phyloP scores from a whole-genome alignment of 2,329 filamentous ascomycete species.

The Hawksworthiomyces lignivorus region DNA sequence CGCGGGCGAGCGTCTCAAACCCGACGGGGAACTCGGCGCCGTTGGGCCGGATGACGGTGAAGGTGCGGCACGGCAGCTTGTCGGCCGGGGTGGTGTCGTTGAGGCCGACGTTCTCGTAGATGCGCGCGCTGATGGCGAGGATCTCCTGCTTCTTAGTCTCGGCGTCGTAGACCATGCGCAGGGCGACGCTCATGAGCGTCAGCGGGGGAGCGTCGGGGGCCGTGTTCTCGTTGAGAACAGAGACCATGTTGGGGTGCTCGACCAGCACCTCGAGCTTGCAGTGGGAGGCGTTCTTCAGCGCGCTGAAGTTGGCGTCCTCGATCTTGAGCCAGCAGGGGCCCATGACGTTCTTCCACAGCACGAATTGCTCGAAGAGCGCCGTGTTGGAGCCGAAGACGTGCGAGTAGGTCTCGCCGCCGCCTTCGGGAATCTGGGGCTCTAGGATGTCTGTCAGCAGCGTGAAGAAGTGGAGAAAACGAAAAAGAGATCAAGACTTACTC shows the following conservation, averaged over 20 bases:
- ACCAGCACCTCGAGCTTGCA: constrained; percentile 91
- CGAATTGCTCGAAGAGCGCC: constrained; percentile 92
- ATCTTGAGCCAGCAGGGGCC: constrained; percentile 96
- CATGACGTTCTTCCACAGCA: constrained; percentile 98
- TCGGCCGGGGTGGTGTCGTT: constrained; percentile 84
- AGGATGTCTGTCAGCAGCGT: neutral
- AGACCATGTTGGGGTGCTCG: constrained; percentile 68
- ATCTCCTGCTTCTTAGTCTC: constrained; percentile 97
- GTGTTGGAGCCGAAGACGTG: constrained; percentile 92
- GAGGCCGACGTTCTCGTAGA: constrained; percentile 85
- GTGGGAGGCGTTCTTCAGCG: constrained; percentile 88
- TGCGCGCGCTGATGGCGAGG: constrained; percentile 78
- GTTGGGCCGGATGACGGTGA: constrained; percentile 82
- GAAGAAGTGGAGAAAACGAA: neutral
- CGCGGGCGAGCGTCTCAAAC: constrained; percentile 68
- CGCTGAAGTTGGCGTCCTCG: constrained; percentile 71
- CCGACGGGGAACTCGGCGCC: constrained; percentile 72
- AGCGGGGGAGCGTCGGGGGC: constrained; percentile 76
- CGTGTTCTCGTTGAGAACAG: constrained; percentile 66
- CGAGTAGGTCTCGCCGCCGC: constrained; percentile 82
- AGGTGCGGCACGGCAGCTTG: constrained; percentile 79
- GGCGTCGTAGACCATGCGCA: constrained; percentile 81
- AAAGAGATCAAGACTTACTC: constrained; percentile 39
- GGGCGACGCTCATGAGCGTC: constrained; percentile 89
- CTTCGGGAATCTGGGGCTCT: constrained; percentile 64